Evolutionary conservation across 2,329 filamentous ascomycete genomes (phyloP), one percentile per base, ranked within the genome.

Genomic region (Neopestalotiopsis sp.): DNA sequence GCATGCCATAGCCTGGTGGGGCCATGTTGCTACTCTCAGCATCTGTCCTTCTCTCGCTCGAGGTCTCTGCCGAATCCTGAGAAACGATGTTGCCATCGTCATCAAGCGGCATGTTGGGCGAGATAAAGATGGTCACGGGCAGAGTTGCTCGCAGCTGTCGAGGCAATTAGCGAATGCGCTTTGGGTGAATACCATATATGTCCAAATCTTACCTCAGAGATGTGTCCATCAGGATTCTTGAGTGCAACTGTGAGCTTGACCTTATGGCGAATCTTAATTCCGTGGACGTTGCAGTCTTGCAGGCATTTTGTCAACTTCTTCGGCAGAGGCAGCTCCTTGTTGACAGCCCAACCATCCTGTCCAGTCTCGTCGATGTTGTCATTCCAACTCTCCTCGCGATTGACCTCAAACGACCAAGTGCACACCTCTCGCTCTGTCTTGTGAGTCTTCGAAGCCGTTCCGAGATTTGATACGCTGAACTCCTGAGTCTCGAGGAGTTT

Each of bases 111-210:
- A 97, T 90, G 76, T 96, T 96, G 0, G 96, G 95, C 5, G 96
- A 99, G 73, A 98, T 98, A 81, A 97, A 98, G 53, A 99, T 91
- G 67, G 94, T 94, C 17, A 98, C 89, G 1, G 96, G 95, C 40
- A 98, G 89, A 57, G 94, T 96, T 61, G 95, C 95, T 66, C 95
- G 92, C 66, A 98, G 89, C 90, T 93, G 73, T 53, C 6, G 6
- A 53, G 17, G 17, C 53, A 34, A 38, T 12, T 40, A 20, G 59
- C 49, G 67, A 76, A 59, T 74, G 70, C 45, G 28, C 63, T 49
- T 62, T 30, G 49, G 34, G 49, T 32, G 53, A 13, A 42, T 12
- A 53, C 24, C 61, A 24, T 61, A 13, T 42, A 20, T 63, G 42
- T 12, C 32, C 20, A 66, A 58, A 68, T 76, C 85, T 77, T 84